Evolutionary conservation across 495 filamentous ascomycete species (phyloP).

Genomic region (Annulohypoxylon stygium): DNA sequence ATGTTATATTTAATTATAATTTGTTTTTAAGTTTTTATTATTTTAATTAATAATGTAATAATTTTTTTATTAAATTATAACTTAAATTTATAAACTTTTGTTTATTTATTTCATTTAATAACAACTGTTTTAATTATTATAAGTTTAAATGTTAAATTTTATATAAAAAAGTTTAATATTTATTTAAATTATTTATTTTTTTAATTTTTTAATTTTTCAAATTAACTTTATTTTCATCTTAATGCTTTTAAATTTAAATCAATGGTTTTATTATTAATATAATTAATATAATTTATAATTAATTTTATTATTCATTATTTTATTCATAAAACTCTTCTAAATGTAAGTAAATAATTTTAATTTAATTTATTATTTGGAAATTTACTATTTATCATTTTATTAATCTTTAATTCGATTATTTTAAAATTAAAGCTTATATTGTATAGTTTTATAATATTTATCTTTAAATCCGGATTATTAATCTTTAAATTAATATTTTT

Average conservation of each 20-base stretch:
- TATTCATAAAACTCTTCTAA: background rate
- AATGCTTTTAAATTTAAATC: no score
- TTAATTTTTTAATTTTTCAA: background rate
- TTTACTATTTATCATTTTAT: background rate
- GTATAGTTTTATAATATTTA: no score
- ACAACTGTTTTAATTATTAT: no score
- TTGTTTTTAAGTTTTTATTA: background rate
- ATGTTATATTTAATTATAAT: background rate
- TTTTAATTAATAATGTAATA: no score
- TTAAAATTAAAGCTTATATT: background rate
- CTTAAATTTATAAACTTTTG: background rate
- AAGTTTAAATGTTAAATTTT: no score
- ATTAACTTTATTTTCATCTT: background rate
- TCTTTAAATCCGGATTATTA: background rate
- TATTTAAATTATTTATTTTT: conserved; percentile 5
- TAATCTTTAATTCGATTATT: background rate
- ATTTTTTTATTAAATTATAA: no score
- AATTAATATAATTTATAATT: background rate
- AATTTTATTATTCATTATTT: no score
- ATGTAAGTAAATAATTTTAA: background rate
- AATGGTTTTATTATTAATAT: background rate
- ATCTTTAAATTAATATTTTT: background rate
- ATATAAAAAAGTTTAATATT: background rate
- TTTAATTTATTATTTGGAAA: background rate
- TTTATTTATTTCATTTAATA: background rate